These are phyloP conservation scores for Debaryomycetaceae sp. DNA, from an alignment of 1,139 yeast genomes.

Conservation along the genomic window DNA sequence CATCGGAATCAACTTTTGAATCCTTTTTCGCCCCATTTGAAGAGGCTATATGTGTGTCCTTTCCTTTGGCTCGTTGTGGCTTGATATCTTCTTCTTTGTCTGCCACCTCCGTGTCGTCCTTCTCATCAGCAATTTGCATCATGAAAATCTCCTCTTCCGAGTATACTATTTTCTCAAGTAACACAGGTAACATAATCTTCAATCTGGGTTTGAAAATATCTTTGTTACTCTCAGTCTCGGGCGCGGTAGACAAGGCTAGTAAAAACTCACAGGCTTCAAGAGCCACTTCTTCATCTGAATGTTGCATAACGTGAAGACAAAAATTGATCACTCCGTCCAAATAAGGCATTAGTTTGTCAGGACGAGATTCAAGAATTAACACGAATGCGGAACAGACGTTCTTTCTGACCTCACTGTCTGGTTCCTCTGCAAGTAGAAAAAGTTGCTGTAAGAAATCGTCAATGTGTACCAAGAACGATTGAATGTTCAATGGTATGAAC, in stretches of 20 bases:
- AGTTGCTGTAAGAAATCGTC: slow-evolving; percentile 64
- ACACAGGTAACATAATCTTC: slow-evolving; percentile 63
- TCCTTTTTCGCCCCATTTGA: slow-evolving; percentile 9
- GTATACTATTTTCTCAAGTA: slow-evolving; percentile 82
- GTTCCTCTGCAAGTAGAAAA: slow-evolving; percentile 62
- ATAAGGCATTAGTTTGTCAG: slow-evolving; percentile 79
- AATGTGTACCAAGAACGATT: slow-evolving; percentile 58
- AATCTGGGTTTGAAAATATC: slow-evolving; percentile 55
- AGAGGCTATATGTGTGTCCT: slow-evolving; percentile 55
- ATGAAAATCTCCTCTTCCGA: slow-evolving; percentile 75
- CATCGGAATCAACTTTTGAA: slow-evolving; percentile 27
- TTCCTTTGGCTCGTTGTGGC: slow-evolving; percentile 70
- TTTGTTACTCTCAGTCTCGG: slow-evolving; percentile 45
- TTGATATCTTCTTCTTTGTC: slow-evolving; percentile 86
- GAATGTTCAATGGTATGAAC: slow-evolving; percentile 66
- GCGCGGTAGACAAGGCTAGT: slow-evolving; percentile 63
- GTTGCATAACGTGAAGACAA: slow-evolving; percentile 75
- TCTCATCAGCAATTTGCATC: slow-evolving; percentile 68
- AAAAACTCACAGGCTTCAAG: slow-evolving; percentile 92
- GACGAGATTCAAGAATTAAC: slow-evolving; percentile 68
- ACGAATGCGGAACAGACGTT: slow-evolving; percentile 79
- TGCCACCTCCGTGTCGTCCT: slow-evolving; percentile 61
- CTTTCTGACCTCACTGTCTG: slow-evolving; percentile 58
- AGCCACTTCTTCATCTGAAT: slow-evolving; percentile 64
- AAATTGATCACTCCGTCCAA: slow-evolving; percentile 81